Base-by-base conservation (phyloP, 192 early-diverging fungal genomes). In the Chytriomyces sp. region DNA sequence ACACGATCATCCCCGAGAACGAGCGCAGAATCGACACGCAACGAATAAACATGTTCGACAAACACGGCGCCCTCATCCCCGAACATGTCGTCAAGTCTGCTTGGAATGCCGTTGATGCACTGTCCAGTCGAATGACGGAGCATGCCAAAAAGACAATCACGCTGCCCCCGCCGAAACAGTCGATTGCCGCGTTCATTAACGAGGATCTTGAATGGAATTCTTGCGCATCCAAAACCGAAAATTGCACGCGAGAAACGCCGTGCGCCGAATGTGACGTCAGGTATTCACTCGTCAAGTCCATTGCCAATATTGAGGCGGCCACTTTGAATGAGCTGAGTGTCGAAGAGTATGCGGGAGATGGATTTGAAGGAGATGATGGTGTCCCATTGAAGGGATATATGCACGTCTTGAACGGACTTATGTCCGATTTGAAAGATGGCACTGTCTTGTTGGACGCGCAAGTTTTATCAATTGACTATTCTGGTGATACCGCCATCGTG, bases 331-430 rank as follows among this genome's bases (percentile, higher is more conserved):
- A 43, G 8, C 66, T 67, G 11, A 67, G 66, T 47, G 46, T 67
- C 44, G 66, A 44, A 43, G 66, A 67, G 23, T 45, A 67, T 13
- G 45, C 28, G 8, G 66, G 28, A 13, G 45, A 67, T 6, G 44
- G 13, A 26, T 67, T 67, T 67, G 11, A 67, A n/a, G 66, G 66
- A 8, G 43, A 67, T 43, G 46, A 67, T 47, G 66, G 5, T 45
- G 46, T 67, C 7, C 66, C 66, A 6, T 13, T 43, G 45, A 67
- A 46, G 45, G 66, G 66, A 46, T 67, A 67, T 23, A 5, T 16
- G 3, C 44, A 45, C 13, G 11, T 67, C 24, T 45, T 67, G 13
- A n/a, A 67, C 24, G 44, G 1, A 0, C 11, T 67, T 16, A 6
- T 67, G 5, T 0, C 10, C 2, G 28, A 13, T n/a, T 18, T 67